Base-by-base conservation (phyloP, 805 yeast species). In the Nakazawaea peltata region DNA sequence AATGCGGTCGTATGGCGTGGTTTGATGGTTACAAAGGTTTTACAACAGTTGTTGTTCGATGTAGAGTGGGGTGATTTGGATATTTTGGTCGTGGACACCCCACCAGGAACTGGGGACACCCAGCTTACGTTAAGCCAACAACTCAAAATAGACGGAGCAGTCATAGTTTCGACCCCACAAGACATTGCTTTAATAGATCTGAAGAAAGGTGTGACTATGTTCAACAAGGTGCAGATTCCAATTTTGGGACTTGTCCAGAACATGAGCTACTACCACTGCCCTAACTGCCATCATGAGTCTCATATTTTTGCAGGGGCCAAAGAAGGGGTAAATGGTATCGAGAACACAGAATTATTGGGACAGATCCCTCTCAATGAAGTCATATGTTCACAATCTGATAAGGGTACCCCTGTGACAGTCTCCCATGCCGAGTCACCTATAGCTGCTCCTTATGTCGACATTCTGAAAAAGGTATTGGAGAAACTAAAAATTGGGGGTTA, bases 91-190 rank as follows among this genome's bases (percentile, higher is more conserved):
- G 61, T 85, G 9, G 95, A 85, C 47, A 71, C 85, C 82, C 95
- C 95, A 0, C 95, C 95, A 1, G 95, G 95, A 2, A 85, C 95
- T 0, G 95, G 95, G 14, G 95, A 85, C 51, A 78, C 83, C 0
- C 95, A 85, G 48, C 63, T 85, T 36, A 81, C 94, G 0, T 64
- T 85, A n/a, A 77, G 86, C 19, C 95, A 85, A 54, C 81, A 77
- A 46, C 53, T 81, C n/a, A 67, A 69, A 30, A 72, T 85, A 0
- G 81, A 77, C 46, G 95, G 94, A 0, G 85, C 94, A 0, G 69
- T 85, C 1, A 73, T 85, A 26, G 94, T 85, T 1, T 75, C 87
- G 1, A 85, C 95, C 0, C 90, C 94, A 0, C 95, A 85, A 52
- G 94, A 85, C 44, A 71, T 85, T 27, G 94, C 95, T 0, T 54